These are phyloP conservation scores for Halenospora varia DNA, from an alignment of 495 filamentous ascomycete genomes.

Conservation along the genomic window DNA sequence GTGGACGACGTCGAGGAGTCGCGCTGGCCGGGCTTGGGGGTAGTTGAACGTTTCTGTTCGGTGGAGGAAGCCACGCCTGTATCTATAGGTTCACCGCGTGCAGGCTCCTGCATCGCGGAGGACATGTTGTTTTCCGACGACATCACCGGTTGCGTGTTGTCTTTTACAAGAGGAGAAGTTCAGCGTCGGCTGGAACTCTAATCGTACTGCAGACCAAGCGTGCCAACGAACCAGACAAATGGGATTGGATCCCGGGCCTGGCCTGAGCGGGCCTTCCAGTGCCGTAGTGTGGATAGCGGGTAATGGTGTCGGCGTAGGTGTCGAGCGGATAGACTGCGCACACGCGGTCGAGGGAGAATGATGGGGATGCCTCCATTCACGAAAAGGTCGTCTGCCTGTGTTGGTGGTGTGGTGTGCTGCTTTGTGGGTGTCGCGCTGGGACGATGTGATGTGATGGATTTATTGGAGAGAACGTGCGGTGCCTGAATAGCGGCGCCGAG, in stretches of 20 bases:
- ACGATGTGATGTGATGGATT: neutral
- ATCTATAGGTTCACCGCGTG: neutral
- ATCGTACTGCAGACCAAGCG: neutral
- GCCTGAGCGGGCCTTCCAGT: neutral
- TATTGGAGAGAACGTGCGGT: too few relatives aligned
- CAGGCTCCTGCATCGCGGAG: conserved; percentile 1
- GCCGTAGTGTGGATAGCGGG: too few relatives aligned
- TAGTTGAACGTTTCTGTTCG: neutral
- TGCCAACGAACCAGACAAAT: neutral
- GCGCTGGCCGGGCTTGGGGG: neutral
- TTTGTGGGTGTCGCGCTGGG: too few relatives aligned
- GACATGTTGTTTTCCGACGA: neutral
- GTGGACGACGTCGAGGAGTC: conserved; percentile 3
- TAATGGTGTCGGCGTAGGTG: too few relatives aligned
- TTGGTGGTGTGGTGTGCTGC: too few relatives aligned
- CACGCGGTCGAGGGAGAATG: too few relatives aligned
- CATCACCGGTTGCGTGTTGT: neutral
- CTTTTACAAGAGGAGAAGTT: neutral
- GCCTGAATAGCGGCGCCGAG: too few relatives aligned
- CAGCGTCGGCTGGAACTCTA: neutral
- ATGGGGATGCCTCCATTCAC: too few relatives aligned
- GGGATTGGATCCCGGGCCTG: neutral
- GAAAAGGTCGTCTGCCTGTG: too few relatives aligned
- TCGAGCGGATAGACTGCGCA: too few relatives aligned
- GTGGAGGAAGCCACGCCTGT: neutral